A percentile compares a stretch with the other conserved stretches of the same genome.
phyloP scores from a whole-genome alignment of 2,329 filamentous ascomycete genomes.

The Hypomyces rosellus region DNA sequence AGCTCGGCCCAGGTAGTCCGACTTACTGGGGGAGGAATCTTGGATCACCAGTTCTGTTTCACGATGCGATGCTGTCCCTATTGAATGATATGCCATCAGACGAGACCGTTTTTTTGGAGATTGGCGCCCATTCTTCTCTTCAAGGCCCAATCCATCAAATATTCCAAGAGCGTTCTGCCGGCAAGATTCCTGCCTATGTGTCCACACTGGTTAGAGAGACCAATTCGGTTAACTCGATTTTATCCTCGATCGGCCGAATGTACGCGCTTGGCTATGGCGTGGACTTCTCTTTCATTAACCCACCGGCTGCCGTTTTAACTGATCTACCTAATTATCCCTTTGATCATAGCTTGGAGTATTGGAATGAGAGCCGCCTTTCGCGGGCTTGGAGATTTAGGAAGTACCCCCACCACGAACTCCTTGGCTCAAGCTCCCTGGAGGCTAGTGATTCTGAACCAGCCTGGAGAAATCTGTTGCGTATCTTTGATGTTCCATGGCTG shows the following conservation, averaged over 20 bases:
- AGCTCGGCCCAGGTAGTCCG: conserved; percentile 8
- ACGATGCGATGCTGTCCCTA: conserved; percentile 11
- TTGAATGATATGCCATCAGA: background rate
- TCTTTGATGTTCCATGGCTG: conserved; percentile 28
- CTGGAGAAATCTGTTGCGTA: conserved; percentile 18
- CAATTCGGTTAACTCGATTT: conserved; percentile 8
- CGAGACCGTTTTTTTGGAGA: conserved; percentile 14
- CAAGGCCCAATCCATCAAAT: conserved; percentile 13
- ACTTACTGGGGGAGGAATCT: conserved; percentile 26
- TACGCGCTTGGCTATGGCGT: conserved; percentile 16
- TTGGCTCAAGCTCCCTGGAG: conserved; percentile 13
- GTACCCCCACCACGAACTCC: conserved; percentile 32
- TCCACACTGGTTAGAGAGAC: conserved; percentile 13
- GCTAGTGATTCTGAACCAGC: conserved; percentile 12
- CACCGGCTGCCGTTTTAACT: conserved; percentile 9
- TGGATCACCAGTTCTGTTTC: conserved; percentile 23
- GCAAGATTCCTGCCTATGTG: conserved; percentile 12
- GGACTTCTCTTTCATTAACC: conserved; percentile 7
- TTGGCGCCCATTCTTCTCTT: conserved; percentile 17
- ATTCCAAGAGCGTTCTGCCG: background rate
- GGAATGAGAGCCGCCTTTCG: conserved; percentile 25
- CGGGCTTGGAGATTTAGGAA: conserved; percentile 25
- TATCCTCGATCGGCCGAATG: conserved; percentile 11
- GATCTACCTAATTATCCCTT: conserved; percentile 34
- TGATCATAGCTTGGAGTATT: conserved; percentile 29